A percentile compares a stretch with the other conserved stretches of the same genome.
Evolutionary conservation across 1,284 basidiomycete genomes (phyloP).

Genomic region (Exsudoporus floridanus): DNA sequence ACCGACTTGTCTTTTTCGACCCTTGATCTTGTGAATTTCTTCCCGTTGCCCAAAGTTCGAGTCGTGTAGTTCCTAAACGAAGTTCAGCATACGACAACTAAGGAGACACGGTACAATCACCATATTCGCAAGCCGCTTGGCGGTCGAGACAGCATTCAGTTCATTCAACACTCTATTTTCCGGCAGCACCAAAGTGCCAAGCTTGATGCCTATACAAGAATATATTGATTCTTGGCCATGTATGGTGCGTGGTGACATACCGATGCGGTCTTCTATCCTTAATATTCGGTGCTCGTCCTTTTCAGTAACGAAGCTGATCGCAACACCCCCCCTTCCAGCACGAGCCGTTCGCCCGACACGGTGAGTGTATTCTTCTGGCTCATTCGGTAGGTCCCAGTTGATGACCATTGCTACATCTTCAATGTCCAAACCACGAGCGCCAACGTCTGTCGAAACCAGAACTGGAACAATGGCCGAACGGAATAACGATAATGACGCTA

Average conservation of each 20-base stretch:
- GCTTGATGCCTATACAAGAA: constrained; percentile 58
- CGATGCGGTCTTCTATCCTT: constrained; percentile 84
- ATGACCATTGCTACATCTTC: constrained; percentile 93
- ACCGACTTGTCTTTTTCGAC: constrained; percentile 37
- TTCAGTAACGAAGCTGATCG: constrained; percentile 94
- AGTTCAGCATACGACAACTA: constrained; percentile 10
- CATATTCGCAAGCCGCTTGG: constrained; percentile 93
- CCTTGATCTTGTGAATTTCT: constrained; percentile 72
- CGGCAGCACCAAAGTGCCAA: constrained; percentile 72
- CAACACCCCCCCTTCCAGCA: constrained; percentile 86
- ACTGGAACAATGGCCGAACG: constrained; percentile 87
- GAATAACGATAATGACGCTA: constrained; percentile 85
- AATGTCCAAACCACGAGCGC: constrained; percentile 91
- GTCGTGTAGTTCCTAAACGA: constrained; percentile 80
- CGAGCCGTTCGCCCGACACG: constrained; percentile 91
- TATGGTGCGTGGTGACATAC: constrained; percentile 44
- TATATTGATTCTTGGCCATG: background rate
- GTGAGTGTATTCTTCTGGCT: constrained; percentile 78
- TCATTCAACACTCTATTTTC: constrained; percentile 86
- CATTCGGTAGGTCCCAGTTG: constrained; percentile 92
- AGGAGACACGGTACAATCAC: constrained; percentile 44
- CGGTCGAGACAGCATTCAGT: constrained; percentile 86
- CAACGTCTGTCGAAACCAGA: constrained; percentile 93
- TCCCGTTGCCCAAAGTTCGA: constrained; percentile 89
- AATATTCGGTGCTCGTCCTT: constrained; percentile 85